A percentile compares a stretch with the other conserved stretches of the same genome.
phyloP scores from a whole-genome alignment of 306 rosid species.

The Carpinus viminea region DNA sequence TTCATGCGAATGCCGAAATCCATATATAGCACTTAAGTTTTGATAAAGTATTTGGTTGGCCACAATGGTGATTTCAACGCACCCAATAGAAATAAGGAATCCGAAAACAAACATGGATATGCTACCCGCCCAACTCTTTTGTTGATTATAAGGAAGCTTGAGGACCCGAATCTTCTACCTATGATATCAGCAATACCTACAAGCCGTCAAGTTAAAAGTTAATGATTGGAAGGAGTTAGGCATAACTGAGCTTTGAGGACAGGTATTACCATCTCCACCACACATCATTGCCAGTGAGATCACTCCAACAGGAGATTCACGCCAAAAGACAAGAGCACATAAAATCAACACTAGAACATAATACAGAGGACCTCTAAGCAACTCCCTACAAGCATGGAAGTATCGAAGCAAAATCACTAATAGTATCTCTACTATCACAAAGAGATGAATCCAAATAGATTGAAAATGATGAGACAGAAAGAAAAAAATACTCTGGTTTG shows the following conservation, averaged over 20 bases:
- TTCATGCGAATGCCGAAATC: conserved; percentile 23
- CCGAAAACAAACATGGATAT: conserved; percentile 81
- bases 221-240: conserved; percentile 4
- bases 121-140: conserved; percentile 92
- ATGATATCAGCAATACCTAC: conserved; percentile 89
- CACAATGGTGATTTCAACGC: conserved; percentile 13
- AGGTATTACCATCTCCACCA: conserved; percentile 80
- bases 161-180: conserved; percentile 79
- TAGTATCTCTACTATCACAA: neutral
- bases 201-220: conserved; percentile 11
- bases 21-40: neutral
- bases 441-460: conserved; percentile 10
- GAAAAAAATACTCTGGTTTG: conserved; percentile 64
- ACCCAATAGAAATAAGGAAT: conserved; percentile 77
- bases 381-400: conserved; percentile 65
- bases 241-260: conserved; percentile 7
- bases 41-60: neutral
- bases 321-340: conserved; percentile 76
- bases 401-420: conserved; percentile 4
- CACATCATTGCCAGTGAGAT: conserved; percentile 89
- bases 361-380: conserved; percentile 84
- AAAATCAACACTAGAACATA: conserved; percentile 66
- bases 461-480: conserved; percentile 22
- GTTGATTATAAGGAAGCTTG: conserved; percentile 78
- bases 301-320: conserved; percentile 80